phyloP scores from a whole-genome alignment of 2,329 filamentous ascomycete genomes.

The Chaetomium olivaceum region DNA sequence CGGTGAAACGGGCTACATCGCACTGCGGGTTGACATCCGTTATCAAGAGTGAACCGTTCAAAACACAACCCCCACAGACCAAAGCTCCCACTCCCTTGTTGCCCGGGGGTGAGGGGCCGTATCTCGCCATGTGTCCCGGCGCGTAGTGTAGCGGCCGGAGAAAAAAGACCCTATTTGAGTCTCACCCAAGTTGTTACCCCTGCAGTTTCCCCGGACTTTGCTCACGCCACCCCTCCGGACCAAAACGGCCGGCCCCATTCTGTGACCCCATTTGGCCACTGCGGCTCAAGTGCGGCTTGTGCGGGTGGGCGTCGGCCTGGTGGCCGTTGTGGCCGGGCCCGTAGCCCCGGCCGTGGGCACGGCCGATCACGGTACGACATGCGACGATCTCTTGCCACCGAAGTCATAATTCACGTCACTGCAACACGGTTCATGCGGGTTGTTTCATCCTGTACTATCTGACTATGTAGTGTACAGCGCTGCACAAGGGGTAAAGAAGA shows the following conservation, averaged over 20 bases:
- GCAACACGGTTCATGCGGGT: background rate
- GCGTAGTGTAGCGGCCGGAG: background rate
- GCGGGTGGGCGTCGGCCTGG: too few species aligned
- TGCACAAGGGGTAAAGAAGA: background rate
- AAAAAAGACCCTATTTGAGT: background rate
- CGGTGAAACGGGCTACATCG: background rate
- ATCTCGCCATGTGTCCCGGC: too few species aligned
- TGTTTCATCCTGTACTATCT: background rate
- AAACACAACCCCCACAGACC: background rate
- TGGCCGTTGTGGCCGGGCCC: background rate
- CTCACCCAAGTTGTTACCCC: background rate
- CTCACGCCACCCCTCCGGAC: background rate
- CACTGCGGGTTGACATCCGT: background rate
- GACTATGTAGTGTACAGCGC: background rate
- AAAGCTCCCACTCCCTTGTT: background rate
- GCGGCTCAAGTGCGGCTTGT: background rate
- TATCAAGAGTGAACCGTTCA: background rate
- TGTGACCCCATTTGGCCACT: background rate
- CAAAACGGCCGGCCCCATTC: background rate
- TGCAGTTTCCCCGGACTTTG: background rate
- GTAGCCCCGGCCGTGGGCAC: slow-evolving; percentile 10
- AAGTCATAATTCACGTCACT: background rate
- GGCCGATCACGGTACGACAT: slow-evolving; percentile 15
- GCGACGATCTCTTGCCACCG: slow-evolving; percentile 21
- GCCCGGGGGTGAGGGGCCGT: too few species aligned